Conservation (phyloP, 805 yeast genomes). For the Candida ponderosae region DNA sequence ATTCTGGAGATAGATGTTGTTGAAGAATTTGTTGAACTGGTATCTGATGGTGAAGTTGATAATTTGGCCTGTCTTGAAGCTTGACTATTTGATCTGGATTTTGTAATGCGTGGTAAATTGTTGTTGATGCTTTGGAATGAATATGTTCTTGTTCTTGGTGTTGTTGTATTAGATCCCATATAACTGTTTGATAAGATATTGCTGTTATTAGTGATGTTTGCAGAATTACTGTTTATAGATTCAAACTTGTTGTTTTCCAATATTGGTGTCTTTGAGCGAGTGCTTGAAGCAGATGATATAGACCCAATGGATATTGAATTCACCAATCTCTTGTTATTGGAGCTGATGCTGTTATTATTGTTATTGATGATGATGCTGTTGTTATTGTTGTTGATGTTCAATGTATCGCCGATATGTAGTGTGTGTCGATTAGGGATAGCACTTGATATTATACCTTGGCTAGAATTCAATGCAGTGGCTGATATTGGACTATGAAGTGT, state of each 20-base stretch:
- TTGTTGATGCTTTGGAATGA: background rate
- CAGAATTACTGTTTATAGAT: background rate
- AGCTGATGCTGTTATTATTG: background rate
- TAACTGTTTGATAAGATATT: background rate
- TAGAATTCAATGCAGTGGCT: slow-evolving; percentile 1
- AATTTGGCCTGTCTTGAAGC: too few relatives aligned
- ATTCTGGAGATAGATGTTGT: background rate
- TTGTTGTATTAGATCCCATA: background rate
- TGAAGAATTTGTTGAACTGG: background rate
- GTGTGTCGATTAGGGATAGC: slow-evolving; percentile 15
- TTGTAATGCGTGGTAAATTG: background rate
- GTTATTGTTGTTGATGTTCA: background rate
- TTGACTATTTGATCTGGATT: slow-evolving; percentile 1
- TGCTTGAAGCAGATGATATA: background rate
- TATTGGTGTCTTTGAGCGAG: background rate
- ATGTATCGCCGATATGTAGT: slow-evolving; percentile 6
- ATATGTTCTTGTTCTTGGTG: background rate
- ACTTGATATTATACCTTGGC: slow-evolving; percentile 1
- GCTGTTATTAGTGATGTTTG: background rate
- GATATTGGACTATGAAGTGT: slow-evolving; percentile 14
- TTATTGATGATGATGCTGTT: background rate
- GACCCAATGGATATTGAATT: background rate
- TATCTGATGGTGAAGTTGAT: too few relatives aligned
- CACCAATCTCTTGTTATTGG: background rate
- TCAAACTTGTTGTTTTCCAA: background rate